Conservation (phyloP, 2,329 filamentous ascomycete species). For the Teratosphaeria epicoccoides region DNA sequence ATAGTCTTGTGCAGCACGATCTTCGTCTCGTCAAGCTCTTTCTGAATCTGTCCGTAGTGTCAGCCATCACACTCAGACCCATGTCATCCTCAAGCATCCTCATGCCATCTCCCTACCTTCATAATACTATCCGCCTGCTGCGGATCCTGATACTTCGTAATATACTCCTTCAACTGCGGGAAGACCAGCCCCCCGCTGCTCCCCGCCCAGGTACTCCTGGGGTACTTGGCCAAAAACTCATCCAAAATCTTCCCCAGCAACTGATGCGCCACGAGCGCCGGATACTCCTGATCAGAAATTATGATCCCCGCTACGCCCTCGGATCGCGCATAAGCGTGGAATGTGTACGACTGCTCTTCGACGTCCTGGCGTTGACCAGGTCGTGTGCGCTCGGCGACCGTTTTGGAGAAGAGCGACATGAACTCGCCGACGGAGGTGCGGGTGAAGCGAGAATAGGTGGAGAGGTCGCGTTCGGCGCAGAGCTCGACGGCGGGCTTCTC, state of each 20-base stretch:
- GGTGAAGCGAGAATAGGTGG: slow-evolving; percentile 71
- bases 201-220: slow-evolving; percentile 55
- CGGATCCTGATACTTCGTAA: slow-evolving; percentile 73
- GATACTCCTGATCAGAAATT: slow-evolving; percentile 40
- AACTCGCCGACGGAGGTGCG: slow-evolving; percentile 52
- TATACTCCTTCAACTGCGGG: slow-evolving; percentile 70
- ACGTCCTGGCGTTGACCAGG: slow-evolving; percentile 68
- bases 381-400: slow-evolving; percentile 72
- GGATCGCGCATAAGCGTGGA: slow-evolving; percentile 36
- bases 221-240: slow-evolving; percentile 71
- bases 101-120: slow-evolving; percentile 18
- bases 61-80: not conserved
- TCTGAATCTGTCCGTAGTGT: slow-evolving; percentile 56
- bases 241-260: slow-evolving; percentile 78
- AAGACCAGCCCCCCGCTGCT: slow-evolving; percentile 39
- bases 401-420: slow-evolving; percentile 78
- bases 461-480: slow-evolving; percentile 64
- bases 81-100: not conserved
- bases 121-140: slow-evolving; percentile 76
- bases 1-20: slow-evolving; percentile 96
- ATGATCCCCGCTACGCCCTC: slow-evolving; percentile 40
- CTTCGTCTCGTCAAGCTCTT: slow-evolving; percentile 95
- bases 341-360: slow-evolving; percentile 67
- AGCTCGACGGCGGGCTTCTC: slow-evolving; percentile 66
- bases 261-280: slow-evolving; percentile 71